Conservation (phyloP, 768 basidiomycete genomes). For the Xerocomellus dryophilus region DNA sequence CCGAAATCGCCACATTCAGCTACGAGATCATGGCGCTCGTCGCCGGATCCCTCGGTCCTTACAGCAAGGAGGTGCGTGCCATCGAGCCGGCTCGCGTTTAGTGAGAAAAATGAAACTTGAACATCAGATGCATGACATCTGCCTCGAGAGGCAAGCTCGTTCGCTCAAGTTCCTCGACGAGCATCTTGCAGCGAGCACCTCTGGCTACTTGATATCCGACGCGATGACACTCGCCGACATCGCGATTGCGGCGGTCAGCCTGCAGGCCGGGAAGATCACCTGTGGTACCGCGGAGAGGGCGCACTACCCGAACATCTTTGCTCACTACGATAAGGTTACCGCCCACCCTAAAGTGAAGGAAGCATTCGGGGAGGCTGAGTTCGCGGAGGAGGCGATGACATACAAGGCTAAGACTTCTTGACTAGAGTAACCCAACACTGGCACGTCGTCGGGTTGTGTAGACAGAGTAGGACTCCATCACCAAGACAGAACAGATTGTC, state of each 20-base stretch:
- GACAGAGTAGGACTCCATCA: too few relatives aligned
- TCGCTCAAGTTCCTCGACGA: constrained; percentile 26
- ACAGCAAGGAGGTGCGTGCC: constrained; percentile 21
- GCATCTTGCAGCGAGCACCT: constrained; percentile 16
- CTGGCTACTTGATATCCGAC: constrained; percentile 25
- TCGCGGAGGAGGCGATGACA: constrained; percentile 17
- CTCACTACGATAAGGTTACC: constrained; percentile 23
- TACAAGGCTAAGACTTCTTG: constrained; percentile 11
- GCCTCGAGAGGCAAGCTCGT: constrained; percentile 20
- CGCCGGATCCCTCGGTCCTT: constrained; percentile 18
- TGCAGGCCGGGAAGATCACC: constrained; percentile 23
- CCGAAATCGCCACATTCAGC: constrained; percentile 24
- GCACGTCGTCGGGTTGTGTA: not conserved
- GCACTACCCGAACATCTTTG: constrained; percentile 24
- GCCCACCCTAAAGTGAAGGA: constrained; percentile 18
- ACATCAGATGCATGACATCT: constrained; percentile 17
- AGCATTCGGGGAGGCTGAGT: constrained; percentile 15
- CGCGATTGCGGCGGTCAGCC: constrained; percentile 18
- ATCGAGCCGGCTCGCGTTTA: not conserved
- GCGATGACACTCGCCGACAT: constrained; percentile 29
- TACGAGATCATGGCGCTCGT: constrained; percentile 19
- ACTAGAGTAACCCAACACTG: not conserved
- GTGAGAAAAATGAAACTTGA: not conserved
- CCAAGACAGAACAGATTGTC: too few relatives aligned
- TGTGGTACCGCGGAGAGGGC: constrained; percentile 28